These are phyloP conservation scores for Tubosaeta sp. DNA, from an alignment of 768 basidiomycete genomes.

Conservation along the genomic window DNA sequence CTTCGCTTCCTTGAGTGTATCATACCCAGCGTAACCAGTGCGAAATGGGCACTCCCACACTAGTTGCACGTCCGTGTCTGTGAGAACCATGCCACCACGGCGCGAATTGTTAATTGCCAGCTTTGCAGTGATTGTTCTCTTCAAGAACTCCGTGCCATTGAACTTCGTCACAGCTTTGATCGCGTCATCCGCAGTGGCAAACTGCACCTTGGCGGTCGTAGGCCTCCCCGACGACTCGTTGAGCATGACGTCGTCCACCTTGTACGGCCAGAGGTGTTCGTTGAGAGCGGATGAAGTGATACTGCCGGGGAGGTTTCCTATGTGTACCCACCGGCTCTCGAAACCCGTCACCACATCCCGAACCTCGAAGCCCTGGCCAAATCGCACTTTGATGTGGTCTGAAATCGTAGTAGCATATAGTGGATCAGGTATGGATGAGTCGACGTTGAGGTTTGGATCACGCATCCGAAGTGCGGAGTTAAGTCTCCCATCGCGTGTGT, in stretches of 20 bases:
- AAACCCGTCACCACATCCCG: conserved; percentile 58
- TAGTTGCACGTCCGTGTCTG: conserved; percentile 54
- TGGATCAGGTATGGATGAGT: conserved; percentile 13
- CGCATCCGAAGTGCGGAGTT: neutral
- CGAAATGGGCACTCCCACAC: conserved; percentile 56
- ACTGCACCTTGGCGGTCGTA: conserved; percentile 41
- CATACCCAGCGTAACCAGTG: conserved; percentile 62
- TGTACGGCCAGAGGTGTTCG: conserved; percentile 39
- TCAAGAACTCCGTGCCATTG: conserved; percentile 42
- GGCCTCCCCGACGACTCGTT: conserved; percentile 26
- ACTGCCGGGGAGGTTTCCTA: conserved; percentile 46
- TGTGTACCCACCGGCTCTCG: conserved; percentile 58
- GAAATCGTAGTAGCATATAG: conserved; percentile 37
- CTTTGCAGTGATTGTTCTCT: conserved; percentile 39
- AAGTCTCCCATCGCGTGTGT: neutral
- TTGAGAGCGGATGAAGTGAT: conserved; percentile 35
- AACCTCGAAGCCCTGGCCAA: conserved; percentile 61
- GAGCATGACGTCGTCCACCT: conserved; percentile 37
- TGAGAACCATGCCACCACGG: conserved; percentile 36
- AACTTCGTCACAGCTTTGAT: conserved; percentile 48
- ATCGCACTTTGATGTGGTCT: conserved; percentile 51
- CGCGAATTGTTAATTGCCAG: conserved; percentile 40
- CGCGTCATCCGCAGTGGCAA: conserved; percentile 46
- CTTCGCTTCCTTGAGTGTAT: conserved; percentile 43
- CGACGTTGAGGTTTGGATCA: conserved; percentile 1